Percentiles rank a stretch among this genome's conserved stretches.
phyloP scores from a whole-genome alignment of 140 eudicot genomes.

The Oenanthe javanica region DNA sequence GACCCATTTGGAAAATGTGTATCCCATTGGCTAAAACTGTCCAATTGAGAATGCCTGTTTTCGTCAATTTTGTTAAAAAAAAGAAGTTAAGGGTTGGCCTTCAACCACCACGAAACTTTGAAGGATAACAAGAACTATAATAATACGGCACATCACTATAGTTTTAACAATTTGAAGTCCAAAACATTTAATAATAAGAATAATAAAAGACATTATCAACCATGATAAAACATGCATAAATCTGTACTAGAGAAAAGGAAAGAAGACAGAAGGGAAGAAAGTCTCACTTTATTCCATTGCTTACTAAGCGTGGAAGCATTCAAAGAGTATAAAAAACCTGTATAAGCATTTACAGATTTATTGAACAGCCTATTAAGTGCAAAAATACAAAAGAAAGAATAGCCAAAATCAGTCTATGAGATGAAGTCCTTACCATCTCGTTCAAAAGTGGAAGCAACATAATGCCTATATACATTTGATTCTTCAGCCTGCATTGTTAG shows the following conservation, averaged over 20 bases:
- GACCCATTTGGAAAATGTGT: neutral
- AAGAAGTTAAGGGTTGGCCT: too few relatives aligned
- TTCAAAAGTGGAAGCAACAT: conserved; percentile 86
- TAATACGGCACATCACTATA: neutral
- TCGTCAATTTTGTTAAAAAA: too few relatives aligned
- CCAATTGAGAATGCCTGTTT: neutral
- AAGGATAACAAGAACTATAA: neutral
- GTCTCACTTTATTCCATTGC: conserved; percentile 75
- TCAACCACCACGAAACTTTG: neutral
- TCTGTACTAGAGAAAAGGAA: neutral
- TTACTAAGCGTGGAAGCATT: conserved; percentile 92
- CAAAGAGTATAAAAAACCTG: conserved; percentile 82
- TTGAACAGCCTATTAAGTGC: neutral
- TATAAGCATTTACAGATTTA: conserved; percentile 13
- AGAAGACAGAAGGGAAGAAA: neutral
- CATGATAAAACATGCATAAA: neutral
- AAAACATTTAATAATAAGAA: neutral
- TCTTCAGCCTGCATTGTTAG: conserved; percentile 58
- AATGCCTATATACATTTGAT: conserved; percentile 71
- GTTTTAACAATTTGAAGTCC: neutral
- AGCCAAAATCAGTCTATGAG: neutral
- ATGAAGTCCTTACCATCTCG: conserved; percentile 65
- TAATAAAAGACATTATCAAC: neutral
- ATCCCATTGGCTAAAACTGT: too few relatives aligned
- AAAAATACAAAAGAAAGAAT: neutral